Conservation (phyloP, 768 basidiomycete species). For the Mycena polygramma region DNA sequence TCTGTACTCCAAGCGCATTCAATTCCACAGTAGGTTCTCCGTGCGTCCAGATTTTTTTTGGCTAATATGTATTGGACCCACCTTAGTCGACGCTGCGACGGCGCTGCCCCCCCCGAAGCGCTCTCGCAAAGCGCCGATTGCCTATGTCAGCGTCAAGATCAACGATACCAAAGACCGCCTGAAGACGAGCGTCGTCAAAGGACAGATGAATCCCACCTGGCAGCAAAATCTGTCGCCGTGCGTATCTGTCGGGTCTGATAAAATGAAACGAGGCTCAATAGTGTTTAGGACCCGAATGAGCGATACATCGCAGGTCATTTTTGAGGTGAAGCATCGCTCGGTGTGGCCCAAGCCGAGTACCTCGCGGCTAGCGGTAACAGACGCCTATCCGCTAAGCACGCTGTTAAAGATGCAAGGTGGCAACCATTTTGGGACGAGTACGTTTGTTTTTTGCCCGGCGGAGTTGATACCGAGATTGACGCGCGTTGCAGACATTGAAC, state of each 20-base stretch:
- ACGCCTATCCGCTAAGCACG: slow-evolving; percentile 31
- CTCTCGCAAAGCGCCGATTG: slow-evolving; percentile 12
- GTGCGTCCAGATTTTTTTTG: not conserved
- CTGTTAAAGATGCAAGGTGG: slow-evolving; percentile 35
- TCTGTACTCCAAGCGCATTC: slow-evolving; percentile 30
- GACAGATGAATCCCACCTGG: slow-evolving; percentile 32
- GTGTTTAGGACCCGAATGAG: slow-evolving; percentile 16
- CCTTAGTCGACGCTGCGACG: slow-evolving; percentile 28
- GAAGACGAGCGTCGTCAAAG: slow-evolving; percentile 27
- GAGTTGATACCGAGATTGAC: not conserved
- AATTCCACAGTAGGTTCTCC: slow-evolving; percentile 32
- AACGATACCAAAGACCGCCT: slow-evolving; percentile 23
- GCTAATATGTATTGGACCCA: not conserved
- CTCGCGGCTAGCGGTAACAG: slow-evolving; percentile 24
- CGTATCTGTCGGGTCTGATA: not conserved
- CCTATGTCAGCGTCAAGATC: slow-evolving; percentile 30
- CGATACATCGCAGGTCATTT: slow-evolving; percentile 24
- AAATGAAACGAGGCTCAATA: not conserved
- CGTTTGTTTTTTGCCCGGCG: not conserved
- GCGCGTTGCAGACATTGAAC: slow-evolving; percentile 25
- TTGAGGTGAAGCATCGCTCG: slow-evolving; percentile 34
- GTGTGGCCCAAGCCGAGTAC: slow-evolving; percentile 31
- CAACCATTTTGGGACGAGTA: slow-evolving; percentile 31
- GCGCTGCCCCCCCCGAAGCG: slow-evolving; percentile 16
- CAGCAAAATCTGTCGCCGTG: slow-evolving; percentile 30